These are phyloP conservation scores for Rubia peregrina DNA, from an alignment of 305 asterid species.

Conservation along the genomic window DNA sequence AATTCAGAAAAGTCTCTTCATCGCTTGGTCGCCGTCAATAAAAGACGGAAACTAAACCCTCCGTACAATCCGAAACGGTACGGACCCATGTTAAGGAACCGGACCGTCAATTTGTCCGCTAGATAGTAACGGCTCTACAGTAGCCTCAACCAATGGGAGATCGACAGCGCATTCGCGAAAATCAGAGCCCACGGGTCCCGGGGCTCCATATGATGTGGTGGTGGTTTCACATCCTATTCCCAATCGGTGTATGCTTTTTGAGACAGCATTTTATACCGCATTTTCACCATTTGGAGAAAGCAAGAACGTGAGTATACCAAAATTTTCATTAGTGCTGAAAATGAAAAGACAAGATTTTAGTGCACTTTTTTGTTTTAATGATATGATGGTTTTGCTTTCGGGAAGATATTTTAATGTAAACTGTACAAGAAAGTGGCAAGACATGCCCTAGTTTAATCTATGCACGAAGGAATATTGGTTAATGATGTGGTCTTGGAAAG, in stretches of 20 bases:
- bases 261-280: constrained; percentile 19
- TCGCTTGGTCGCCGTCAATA: constrained; percentile 19
- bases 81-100: constrained; percentile 16
- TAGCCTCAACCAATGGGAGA: constrained; percentile 21
- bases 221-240: constrained; percentile 30
- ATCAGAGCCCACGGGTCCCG: constrained; percentile 6
- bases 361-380: not conserved
- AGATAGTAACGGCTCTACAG: constrained; percentile 16
- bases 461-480: too few relatives aligned
- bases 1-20: constrained; percentile 6
- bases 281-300: constrained; percentile 10
- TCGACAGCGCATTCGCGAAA: constrained; percentile 46
- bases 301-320: not conserved
- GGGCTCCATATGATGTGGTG: not conserved
- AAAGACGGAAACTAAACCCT: not conserved
- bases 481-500: too few relatives aligned
- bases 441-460: too few relatives aligned
- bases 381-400: too few relatives aligned
- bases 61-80: constrained; percentile 11
- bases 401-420: too few relatives aligned
- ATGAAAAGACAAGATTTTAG: too few relatives aligned
- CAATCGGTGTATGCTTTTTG: constrained; percentile 30
- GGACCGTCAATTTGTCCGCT: constrained; percentile 18
- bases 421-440: too few relatives aligned
- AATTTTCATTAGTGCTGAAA: too few relatives aligned